phyloP scores from a whole-genome alignment of 2,329 filamentous ascomycete genomes.

The Fusarium coicis region DNA sequence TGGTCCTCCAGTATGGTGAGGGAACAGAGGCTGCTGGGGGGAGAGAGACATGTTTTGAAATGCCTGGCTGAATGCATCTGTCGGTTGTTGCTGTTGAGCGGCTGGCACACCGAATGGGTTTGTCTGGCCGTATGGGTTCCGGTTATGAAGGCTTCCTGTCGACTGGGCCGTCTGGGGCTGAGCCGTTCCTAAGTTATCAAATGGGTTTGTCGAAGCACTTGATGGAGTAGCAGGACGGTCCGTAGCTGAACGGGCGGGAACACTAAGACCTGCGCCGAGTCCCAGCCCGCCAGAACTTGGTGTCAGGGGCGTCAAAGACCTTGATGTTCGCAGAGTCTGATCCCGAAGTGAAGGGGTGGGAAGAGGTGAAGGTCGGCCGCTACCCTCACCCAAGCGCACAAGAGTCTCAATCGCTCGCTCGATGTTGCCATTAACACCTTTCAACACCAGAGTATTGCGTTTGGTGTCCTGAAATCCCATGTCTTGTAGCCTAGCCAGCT shows the following conservation, averaged over 20 bases:
- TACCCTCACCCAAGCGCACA: conserved; percentile 81
- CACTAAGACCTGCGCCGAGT: conserved; percentile 49
- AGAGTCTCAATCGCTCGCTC: conserved; percentile 88
- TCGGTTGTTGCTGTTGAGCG: conserved; percentile 46
- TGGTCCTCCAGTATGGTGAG: conserved; percentile 77
- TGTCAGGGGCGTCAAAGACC: conserved; percentile 66
- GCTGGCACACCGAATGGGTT: conserved; percentile 75
- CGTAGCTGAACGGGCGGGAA: conserved; percentile 44
- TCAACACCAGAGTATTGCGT: conserved; percentile 83
- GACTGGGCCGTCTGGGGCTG: conserved; percentile 73
- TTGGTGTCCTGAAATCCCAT: conserved; percentile 93
- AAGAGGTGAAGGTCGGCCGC: conserved; percentile 52
- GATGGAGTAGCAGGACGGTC: conserved; percentile 54
- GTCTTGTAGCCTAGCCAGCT: conserved; percentile 80
- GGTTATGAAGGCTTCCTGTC: conserved; percentile 69
- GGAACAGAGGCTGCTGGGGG: conserved; percentile 71
- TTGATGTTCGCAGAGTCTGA: conserved; percentile 59
- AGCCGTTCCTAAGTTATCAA: conserved; percentile 67
- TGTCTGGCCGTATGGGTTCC: conserved; percentile 64
- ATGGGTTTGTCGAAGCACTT: conserved; percentile 72
- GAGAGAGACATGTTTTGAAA: conserved; percentile 81
- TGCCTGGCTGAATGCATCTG: conserved; percentile 67
- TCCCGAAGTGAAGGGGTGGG: conserved; percentile 57
- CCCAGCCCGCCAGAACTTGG: conserved; percentile 46
- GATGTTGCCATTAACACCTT: conserved; percentile 84